Percentiles rank a stretch among this genome's conserved stretches.
These are phyloP conservation scores for Stephania japonica DNA, from an alignment of 164 flowering plant species.

Conservation along the genomic window DNA sequence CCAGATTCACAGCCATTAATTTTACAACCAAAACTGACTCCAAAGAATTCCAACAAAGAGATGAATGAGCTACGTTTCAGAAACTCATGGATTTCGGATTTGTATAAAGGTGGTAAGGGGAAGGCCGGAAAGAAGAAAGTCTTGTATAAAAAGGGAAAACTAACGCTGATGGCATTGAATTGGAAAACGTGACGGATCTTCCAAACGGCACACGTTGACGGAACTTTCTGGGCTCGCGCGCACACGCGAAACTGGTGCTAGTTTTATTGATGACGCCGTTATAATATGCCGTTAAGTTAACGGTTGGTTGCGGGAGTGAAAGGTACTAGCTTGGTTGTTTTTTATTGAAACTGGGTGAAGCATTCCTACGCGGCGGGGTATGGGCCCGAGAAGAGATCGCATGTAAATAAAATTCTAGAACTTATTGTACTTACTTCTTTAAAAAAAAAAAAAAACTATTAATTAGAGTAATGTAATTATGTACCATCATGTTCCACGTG, in stretches of 20 bases:
- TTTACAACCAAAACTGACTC: background rate
- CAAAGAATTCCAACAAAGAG: background rate
- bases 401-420: background rate
- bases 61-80: background rate
- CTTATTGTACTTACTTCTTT: background rate
- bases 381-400: background rate
- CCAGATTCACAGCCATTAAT: slow-evolving; percentile 31
- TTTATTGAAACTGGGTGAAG: background rate
- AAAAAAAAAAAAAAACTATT: too few relatives aligned
- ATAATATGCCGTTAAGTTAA: too few relatives aligned
- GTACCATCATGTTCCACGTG: too few relatives aligned
- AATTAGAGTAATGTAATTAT: too few relatives aligned
- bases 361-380: background rate
- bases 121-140: background rate
- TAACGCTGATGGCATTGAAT: background rate
- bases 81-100: too few relatives aligned
- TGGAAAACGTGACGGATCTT: background rate
- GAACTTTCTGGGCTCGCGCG: too few relatives aligned
- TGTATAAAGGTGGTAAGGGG: background rate
- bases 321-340: background rate
- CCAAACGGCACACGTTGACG: background rate
- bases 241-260: too few relatives aligned
- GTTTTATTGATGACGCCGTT: too few relatives aligned
- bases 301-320: too few relatives aligned
- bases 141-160: background rate